phyloP scores from a whole-genome alignment of 495 filamentous ascomycete species.

The Xylaria intraflava region DNA sequence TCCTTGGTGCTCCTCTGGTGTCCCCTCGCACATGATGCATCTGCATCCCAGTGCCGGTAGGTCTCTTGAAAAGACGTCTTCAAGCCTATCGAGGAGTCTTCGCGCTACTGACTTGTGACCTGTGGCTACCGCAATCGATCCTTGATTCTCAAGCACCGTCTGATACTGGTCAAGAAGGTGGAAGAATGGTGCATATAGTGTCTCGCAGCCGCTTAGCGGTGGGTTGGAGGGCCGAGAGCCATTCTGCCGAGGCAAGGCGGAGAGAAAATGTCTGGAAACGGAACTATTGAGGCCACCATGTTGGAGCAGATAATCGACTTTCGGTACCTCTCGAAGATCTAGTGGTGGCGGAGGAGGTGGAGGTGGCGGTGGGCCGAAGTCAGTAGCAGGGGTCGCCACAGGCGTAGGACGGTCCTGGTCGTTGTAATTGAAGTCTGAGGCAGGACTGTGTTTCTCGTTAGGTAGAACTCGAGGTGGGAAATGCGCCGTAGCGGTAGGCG shows the following conservation, averaged over 20 bases:
- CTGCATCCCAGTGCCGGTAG: constrained; percentile 73
- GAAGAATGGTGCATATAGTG: constrained; percentile 72
- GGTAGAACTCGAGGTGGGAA: constrained; percentile 35
- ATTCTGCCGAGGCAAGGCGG: constrained; percentile 44
- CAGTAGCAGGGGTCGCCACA: constrained; percentile 35
- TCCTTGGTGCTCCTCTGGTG: constrained; percentile 54
- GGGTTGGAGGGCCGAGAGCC: constrained; percentile 44
- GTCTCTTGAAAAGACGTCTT: constrained; percentile 87
- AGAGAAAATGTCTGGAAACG: constrained; percentile 61
- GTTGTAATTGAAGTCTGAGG: constrained; percentile 16
- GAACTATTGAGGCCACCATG: constrained; percentile 68
- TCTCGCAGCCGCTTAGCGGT: constrained; percentile 51
- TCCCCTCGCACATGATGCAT: constrained; percentile 68
- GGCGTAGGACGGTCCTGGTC: constrained; percentile 26
- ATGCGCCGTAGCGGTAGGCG: constrained; percentile 47
- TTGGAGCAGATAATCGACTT: constrained; percentile 84
- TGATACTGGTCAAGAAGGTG: constrained; percentile 79
- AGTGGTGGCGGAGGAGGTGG: constrained; percentile 77
- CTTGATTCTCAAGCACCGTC: constrained; percentile 70
- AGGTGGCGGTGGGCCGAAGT: constrained; percentile 50
- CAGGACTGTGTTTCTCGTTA: constrained; percentile 26
- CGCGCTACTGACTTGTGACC: constrained; percentile 94
- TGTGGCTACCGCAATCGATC: constrained; percentile 90
- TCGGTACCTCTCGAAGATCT: constrained; percentile 54
- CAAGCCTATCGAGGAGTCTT: constrained; percentile 82